Base-by-base conservation (phyloP, 2,329 filamentous ascomycete species). In the Paraphoma chrysanthemicola region DNA sequence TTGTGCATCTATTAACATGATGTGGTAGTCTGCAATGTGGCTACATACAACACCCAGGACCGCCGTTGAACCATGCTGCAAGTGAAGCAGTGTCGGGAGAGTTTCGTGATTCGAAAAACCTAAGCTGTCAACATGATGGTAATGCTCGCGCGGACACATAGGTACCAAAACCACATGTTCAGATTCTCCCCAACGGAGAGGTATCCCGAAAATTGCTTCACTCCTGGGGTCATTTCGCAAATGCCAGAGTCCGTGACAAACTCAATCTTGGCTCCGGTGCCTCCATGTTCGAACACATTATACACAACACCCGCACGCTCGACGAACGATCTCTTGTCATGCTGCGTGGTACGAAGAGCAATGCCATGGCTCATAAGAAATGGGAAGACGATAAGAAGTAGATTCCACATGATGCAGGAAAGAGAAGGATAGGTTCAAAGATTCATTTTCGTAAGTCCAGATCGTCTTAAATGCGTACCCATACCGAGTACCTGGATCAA, bases 161-260 rank as follows among this genome's bases (percentile, higher is more conserved):
- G 54, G 28, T 59, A 69, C 67, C 67, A 70, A 36, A 70, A 70
- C 65, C 65, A 70, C 65, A 68, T 68, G 49, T 70, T 63, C 65
- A 69, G 84, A 79, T 58, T 82, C 69, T 48, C 80, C 65, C n/a
- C 78, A 31, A 84, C 76, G 54, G 83, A 82, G 11, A 83, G 76
- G 62, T 85, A 85, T 38, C 83, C 82, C 5, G 81, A 80, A 62
- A 81, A 84, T 8, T 80, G 82, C 48, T 84, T 84, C 46, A 85
- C 82, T 16, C 79, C 78, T 1, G 80, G 79, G 4, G 82, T 82
- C 2, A 79, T 81, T 72, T 86, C 83, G 62, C 83, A 85, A 56
- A 83, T 83, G 4, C 83, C 83, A 12, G 66, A 69, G 55, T 71
- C 69, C 17, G 62, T 63, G 48, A 72, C 65, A 53, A 64, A 72